Percentiles rank a stretch among this genome's conserved stretches.
Conservation (phyloP, 2,329 filamentous ascomycete species). For the Cladosporium velox region DNA sequence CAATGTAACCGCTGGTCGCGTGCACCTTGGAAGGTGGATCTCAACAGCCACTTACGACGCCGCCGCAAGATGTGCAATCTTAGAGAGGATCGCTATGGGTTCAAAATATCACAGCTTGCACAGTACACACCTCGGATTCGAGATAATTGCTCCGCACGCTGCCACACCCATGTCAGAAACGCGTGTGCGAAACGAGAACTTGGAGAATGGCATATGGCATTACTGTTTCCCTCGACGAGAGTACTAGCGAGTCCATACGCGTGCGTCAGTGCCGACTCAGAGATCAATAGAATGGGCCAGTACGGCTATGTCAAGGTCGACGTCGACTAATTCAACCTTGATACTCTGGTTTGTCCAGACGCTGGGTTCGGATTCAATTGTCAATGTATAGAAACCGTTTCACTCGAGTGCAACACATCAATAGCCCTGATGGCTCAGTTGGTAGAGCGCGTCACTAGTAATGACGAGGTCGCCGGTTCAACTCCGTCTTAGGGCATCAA, state of each 20-base stretch:
- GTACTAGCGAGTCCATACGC: too few species aligned
- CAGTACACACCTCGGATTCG: not conserved
- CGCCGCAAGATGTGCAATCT: not conserved
- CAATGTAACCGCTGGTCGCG: not conserved
- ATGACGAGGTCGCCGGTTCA: constrained; percentile 21
- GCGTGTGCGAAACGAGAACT: too few species aligned
- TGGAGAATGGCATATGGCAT: too few species aligned
- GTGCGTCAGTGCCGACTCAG: too few species aligned
- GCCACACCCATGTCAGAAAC: not conserved
- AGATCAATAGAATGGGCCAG: too few species aligned
- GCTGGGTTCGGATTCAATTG: too few species aligned
- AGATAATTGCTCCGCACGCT: not conserved
- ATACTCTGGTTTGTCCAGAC: too few species aligned
- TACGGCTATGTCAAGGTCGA: not conserved
- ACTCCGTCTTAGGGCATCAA: constrained; percentile 19
- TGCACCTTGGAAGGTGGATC: not conserved
- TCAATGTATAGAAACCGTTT: too few species aligned
- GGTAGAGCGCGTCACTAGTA: constrained; percentile 22
- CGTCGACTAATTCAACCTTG: too few species aligned
- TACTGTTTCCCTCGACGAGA: too few species aligned
- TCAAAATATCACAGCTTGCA: not conserved
- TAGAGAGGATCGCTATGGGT: not conserved
- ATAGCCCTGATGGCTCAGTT: constrained; percentile 20
- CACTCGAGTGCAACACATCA: not conserved
- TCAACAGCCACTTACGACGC: not conserved